Evolutionary conservation across 2,329 filamentous ascomycete species (phyloP).

Genomic region (Penicillium griseofulvum): DNA sequence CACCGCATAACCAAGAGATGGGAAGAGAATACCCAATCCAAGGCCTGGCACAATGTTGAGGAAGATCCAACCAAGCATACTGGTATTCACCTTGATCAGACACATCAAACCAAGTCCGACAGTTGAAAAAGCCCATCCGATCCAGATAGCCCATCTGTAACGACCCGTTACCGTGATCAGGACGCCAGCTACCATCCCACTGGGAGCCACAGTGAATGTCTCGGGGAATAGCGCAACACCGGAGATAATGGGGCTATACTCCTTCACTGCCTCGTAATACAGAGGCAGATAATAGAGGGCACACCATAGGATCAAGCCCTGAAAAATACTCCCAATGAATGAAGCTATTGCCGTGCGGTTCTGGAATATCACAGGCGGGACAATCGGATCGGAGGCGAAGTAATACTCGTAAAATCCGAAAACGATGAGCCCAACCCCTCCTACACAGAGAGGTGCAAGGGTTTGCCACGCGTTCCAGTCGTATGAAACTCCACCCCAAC

Average conservation of each 20-base stretch:
- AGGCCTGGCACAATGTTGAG: slow-evolving; percentile 60
- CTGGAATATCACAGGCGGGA: slow-evolving; percentile 46
- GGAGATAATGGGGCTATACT: slow-evolving; percentile 53
- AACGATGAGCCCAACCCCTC: slow-evolving; percentile 49
- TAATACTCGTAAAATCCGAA: slow-evolving; percentile 58
- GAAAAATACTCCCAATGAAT: slow-evolving; percentile 55
- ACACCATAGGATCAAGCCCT: slow-evolving; percentile 52
- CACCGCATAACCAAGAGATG: slow-evolving; percentile 61
- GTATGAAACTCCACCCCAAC: slow-evolving; percentile 66
- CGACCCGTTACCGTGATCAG: slow-evolving; percentile 54
- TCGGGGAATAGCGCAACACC: slow-evolving; percentile 60
- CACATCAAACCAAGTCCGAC: slow-evolving; percentile 55
- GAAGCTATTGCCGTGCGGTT: slow-evolving; percentile 50
- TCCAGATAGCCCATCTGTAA: slow-evolving; percentile 62
- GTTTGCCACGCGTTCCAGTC: slow-evolving; percentile 62
- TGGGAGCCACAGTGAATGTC: slow-evolving; percentile 62
- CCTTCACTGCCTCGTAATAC: slow-evolving; percentile 48
- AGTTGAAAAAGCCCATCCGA: slow-evolving; percentile 60
- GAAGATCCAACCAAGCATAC: slow-evolving; percentile 57
- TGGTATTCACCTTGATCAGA: slow-evolving; percentile 44
- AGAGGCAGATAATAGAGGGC: slow-evolving; percentile 56
- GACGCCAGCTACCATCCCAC: slow-evolving; percentile 52
- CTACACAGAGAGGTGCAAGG: slow-evolving; percentile 60
- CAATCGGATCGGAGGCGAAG: slow-evolving; percentile 51
- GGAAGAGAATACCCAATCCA: slow-evolving; percentile 64